Evolutionary conservation across 805 yeast species (phyloP).

Genomic region (Hyphopichia homilentoma): DNA sequence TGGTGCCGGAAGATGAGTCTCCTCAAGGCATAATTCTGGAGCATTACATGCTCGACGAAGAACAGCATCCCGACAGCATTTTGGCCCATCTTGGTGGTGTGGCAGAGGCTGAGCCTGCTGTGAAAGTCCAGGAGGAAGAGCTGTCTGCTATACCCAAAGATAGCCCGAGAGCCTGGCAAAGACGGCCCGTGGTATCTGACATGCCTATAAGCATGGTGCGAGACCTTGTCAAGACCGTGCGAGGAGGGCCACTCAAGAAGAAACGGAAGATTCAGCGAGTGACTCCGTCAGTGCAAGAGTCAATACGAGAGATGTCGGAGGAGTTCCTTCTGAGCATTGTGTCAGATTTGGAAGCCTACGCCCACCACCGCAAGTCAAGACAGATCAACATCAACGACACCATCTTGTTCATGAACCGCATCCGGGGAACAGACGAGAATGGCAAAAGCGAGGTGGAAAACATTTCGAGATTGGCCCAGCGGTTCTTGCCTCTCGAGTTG

Average conservation of each 20-base stretch:
- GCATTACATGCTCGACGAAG: constrained; percentile 10
- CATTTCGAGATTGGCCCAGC: constrained; percentile 30
- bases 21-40: constrained; percentile 9
- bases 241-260: constrained; percentile 6
- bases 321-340: constrained; percentile 27
- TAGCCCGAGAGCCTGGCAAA: neutral
- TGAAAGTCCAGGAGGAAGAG: no score
- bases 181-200: neutral
- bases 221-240: constrained; percentile 11
- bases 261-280: constrained; percentile 4
- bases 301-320: constrained; percentile 26
- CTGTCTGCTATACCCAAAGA: neutral
- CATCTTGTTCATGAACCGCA: constrained; percentile 28
- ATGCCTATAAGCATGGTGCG: constrained; percentile 13
- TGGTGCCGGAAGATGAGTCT: neutral
- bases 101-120: constrained; percentile 2
- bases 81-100: constrained; percentile 3
- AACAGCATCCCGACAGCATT: constrained; percentile 1
- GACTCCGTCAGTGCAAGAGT: constrained; percentile 11
- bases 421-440: constrained; percentile 13
- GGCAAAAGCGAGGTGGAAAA: constrained; percentile 13
- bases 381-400: constrained; percentile 33
- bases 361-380: constrained; percentile 22
- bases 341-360: constrained; percentile 32
- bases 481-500: constrained; percentile 32